A percentile compares a stretch with the other conserved stretches of the same genome.
phyloP scores from a whole-genome alignment of 2,329 filamentous ascomycete genomes.

The Beauveria caledonica region DNA sequence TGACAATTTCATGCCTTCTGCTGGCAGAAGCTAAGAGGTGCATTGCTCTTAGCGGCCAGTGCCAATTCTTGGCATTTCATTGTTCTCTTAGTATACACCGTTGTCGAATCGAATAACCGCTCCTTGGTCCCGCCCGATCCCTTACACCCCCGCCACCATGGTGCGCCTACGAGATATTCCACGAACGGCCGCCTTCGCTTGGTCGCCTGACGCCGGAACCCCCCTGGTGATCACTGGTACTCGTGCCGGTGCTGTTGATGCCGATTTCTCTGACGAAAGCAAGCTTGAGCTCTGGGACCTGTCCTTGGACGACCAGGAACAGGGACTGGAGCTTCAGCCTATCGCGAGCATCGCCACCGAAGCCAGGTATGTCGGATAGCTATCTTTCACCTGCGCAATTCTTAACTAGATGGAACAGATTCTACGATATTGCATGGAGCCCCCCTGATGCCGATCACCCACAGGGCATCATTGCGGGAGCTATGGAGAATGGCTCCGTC shows the following conservation, averaged over 20 bases:
- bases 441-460: slow-evolving; percentile 70
- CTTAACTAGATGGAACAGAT: slow-evolving; percentile 45
- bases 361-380: slow-evolving; percentile 57
- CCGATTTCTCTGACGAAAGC: slow-evolving; percentile 95
- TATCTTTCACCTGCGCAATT: not conserved
- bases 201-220: slow-evolving; percentile 73
- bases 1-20: slow-evolving; percentile 19
- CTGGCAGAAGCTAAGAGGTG: slow-evolving; percentile 23
- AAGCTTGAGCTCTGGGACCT: slow-evolving; percentile 96
- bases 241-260: slow-evolving; percentile 87
- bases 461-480: slow-evolving; percentile 86
- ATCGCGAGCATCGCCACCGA: slow-evolving; percentile 78
- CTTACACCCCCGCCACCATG: slow-evolving; percentile 50
- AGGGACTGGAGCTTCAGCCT: slow-evolving; percentile 77
- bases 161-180: slow-evolving; percentile 94
- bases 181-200: slow-evolving; percentile 93
- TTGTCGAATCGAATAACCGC: slow-evolving; percentile 13
- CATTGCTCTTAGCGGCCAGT: slow-evolving; percentile 16
- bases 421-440: slow-evolving; percentile 96
- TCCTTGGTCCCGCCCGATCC: slow-evolving; percentile 17
- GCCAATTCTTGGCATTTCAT: slow-evolving; percentile 16
- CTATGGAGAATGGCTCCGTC: slow-evolving; percentile 86
- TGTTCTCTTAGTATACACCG: slow-evolving; percentile 12
- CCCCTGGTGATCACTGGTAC: slow-evolving; percentile 90
- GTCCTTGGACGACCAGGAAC: slow-evolving; percentile 65